Conservation (phyloP, 2,329 filamentous ascomycete species). For the Aspergillus niger region DNA sequence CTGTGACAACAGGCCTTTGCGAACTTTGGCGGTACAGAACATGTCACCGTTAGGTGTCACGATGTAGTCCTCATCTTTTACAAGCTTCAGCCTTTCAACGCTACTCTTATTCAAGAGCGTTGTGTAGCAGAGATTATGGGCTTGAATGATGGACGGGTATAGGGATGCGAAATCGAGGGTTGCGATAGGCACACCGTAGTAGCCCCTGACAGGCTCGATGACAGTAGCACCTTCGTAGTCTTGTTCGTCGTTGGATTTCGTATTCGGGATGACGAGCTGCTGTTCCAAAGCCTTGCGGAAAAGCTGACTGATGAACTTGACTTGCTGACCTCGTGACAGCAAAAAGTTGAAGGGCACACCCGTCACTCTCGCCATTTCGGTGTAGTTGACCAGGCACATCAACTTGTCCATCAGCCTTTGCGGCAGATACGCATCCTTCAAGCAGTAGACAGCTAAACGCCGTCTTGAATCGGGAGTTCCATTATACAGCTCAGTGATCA, state of each 20-base stretch:
- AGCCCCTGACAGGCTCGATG: constrained; percentile 90
- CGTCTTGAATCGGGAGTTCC: constrained; percentile 90
- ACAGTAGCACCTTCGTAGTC: constrained; percentile 98
- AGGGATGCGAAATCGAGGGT: constrained; percentile 98
- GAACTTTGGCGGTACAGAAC: constrained; percentile 83
- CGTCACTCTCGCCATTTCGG: constrained; percentile 99
- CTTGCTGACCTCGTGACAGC: constrained; percentile 87
- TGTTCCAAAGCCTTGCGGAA: constrained; percentile 94
- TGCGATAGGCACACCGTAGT: constrained; percentile 92
- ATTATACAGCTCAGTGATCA: constrained; percentile 98
- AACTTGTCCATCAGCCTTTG: constrained; percentile 95
- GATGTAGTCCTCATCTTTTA: constrained; percentile 93
- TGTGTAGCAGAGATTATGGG: constrained; percentile 97
- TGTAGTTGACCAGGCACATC: constrained; percentile 98
- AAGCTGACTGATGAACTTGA: constrained; percentile 96
- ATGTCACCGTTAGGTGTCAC: constrained; percentile 91
- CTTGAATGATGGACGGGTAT: constrained; percentile 98
- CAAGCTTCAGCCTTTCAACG: constrained; percentile 73
- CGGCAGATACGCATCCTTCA: constrained; percentile 96
- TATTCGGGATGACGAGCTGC: constrained; percentile 89
- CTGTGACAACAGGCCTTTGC: constrained; percentile 89
- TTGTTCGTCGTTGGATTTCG: constrained; percentile 73
- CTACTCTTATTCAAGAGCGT: constrained; percentile 79
- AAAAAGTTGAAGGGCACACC: constrained; percentile 97
- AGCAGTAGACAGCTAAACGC: constrained; percentile 88